Conservation (phyloP, 2,329 filamentous ascomycete species). For the Atkinsonella texensis region DNA sequence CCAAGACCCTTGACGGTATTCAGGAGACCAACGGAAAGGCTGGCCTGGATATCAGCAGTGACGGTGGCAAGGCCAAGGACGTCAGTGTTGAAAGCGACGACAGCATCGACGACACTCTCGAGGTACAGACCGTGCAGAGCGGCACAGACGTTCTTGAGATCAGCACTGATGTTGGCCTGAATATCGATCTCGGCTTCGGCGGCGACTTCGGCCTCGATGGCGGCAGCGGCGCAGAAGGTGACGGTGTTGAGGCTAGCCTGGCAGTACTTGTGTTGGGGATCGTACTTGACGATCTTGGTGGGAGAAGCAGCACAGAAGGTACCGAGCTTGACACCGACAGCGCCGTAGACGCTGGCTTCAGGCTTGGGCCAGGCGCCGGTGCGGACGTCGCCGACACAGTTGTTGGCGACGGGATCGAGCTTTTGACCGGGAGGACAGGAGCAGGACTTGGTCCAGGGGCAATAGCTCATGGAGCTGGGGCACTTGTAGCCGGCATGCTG, state of each 20-base stretch:
- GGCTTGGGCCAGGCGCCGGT: slow-evolving; percentile 24
- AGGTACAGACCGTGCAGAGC: slow-evolving; percentile 23
- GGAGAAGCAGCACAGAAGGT: slow-evolving; percentile 23
- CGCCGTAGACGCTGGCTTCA: slow-evolving; percentile 13
- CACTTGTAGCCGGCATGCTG: slow-evolving; percentile 16
- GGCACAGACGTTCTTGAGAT: slow-evolving; percentile 20
- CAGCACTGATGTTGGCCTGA: slow-evolving; percentile 14
- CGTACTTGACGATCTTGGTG: slow-evolving; percentile 23
- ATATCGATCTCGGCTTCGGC: slow-evolving; percentile 13
- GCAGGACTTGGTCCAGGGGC: slow-evolving; percentile 28
- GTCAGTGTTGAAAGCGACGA: slow-evolving; percentile 26
- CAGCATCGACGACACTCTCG: slow-evolving; percentile 17
- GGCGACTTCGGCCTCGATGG: slow-evolving; percentile 15
- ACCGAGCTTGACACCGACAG: slow-evolving; percentile 16
- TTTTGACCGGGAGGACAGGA: slow-evolving; percentile 29
- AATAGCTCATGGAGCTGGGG: slow-evolving; percentile 24
- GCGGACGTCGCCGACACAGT: slow-evolving; percentile 16
- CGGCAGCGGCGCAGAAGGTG: slow-evolving; percentile 21
- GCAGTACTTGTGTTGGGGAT: slow-evolving; percentile 23
- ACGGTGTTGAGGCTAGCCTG: slow-evolving; percentile 21
- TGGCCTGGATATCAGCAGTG: slow-evolving; percentile 15
- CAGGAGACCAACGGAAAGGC: slow-evolving; percentile 15
- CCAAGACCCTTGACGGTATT: slow-evolving; percentile 13
- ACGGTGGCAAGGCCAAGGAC: slow-evolving; percentile 18
- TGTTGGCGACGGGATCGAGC: slow-evolving; percentile 20